phyloP scores from a whole-genome alignment of 306 rosid species.

The Cicer arietinum region DNA sequence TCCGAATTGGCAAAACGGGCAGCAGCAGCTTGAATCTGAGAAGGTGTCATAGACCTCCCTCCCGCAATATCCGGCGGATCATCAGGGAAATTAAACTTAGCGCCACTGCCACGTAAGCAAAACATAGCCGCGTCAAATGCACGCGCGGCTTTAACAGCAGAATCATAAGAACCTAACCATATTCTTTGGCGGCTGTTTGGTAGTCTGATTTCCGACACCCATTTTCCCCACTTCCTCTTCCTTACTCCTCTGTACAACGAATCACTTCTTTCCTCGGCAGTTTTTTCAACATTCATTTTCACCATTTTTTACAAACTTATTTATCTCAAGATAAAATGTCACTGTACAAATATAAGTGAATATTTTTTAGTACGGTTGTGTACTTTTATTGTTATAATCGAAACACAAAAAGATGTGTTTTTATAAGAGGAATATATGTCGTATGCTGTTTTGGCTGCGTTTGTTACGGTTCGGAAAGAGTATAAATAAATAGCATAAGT shows the following conservation, averaged over 20 bases:
- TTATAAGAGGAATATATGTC: neutral
- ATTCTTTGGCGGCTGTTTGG: constrained; percentile 90
- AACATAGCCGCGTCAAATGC: constrained; percentile 87
- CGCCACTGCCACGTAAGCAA: constrained; percentile 75
- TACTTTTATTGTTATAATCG: neutral
- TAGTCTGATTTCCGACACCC: constrained; percentile 80
- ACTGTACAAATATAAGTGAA: no score
- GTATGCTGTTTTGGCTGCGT: constrained; percentile 1
- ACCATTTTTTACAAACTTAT: constrained; percentile 9
- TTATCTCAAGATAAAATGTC: neutral
- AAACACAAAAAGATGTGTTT: neutral
- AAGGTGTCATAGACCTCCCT: constrained; percentile 52
- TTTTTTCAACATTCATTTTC: constrained; percentile 48
- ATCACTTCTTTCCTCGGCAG: constrained; percentile 39
- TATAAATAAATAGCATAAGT: neutral
- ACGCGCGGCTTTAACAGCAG: constrained; percentile 83
- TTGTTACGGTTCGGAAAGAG: neutral
- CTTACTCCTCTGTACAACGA: constrained; percentile 68
- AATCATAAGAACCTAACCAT: constrained; percentile 91
- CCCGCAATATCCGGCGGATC: constrained; percentile 66
- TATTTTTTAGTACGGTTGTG: neutral
- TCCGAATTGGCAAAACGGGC: constrained; percentile 64
- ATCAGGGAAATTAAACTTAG: constrained; percentile 71
- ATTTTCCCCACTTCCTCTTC: constrained; percentile 93
- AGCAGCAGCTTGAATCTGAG: constrained; percentile 68